phyloP scores from a whole-genome alignment of 208 protist species.

The Acanthamoeba lugdunensis region DNA sequence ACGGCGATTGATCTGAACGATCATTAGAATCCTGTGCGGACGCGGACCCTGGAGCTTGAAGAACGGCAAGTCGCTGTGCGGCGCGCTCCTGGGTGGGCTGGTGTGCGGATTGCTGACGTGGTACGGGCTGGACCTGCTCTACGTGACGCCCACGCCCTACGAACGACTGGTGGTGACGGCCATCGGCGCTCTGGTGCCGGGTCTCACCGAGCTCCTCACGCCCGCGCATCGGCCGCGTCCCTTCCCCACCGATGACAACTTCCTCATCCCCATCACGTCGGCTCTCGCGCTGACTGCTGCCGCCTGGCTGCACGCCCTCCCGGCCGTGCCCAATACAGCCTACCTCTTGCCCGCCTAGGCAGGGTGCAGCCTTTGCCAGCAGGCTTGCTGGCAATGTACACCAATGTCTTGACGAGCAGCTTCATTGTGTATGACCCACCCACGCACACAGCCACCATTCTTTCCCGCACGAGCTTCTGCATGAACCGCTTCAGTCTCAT shows the following conservation, averaged over 20 bases:
- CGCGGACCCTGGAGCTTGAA: constrained; percentile 11
- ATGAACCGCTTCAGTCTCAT: too few relatives aligned
- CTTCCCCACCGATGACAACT: constrained; percentile 63
- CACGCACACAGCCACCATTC: too few relatives aligned
- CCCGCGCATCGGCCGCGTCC: constrained; percentile 31
- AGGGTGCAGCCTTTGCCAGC: too few relatives aligned
- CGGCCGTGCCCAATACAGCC: constrained; percentile 8
- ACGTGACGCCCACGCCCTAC: constrained; percentile 11
- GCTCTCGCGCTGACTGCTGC: constrained; percentile 17
- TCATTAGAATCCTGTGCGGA: neutral
- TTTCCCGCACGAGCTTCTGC: too few relatives aligned
- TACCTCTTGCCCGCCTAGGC: constrained; percentile 24
- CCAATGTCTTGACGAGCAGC: too few relatives aligned
- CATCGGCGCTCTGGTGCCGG: constrained; percentile 19
- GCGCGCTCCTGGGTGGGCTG: neutral
- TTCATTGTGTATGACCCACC: too few relatives aligned
- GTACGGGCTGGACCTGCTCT: constrained; percentile 51
- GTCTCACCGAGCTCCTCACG: constrained; percentile 50
- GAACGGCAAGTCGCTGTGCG: constrained; percentile 52
- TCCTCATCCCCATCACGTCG: constrained; percentile 54
- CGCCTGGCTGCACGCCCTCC: constrained; percentile 15
- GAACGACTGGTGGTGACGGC: constrained; percentile 28
- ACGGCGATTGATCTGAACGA: neutral
- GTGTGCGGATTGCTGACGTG: constrained; percentile 38
- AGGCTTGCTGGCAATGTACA: neutral